Evolutionary conservation across 257 asterid species (phyloP), one percentile per base, ranked within the genome.

Genomic region (Petunia secreta): DNA sequence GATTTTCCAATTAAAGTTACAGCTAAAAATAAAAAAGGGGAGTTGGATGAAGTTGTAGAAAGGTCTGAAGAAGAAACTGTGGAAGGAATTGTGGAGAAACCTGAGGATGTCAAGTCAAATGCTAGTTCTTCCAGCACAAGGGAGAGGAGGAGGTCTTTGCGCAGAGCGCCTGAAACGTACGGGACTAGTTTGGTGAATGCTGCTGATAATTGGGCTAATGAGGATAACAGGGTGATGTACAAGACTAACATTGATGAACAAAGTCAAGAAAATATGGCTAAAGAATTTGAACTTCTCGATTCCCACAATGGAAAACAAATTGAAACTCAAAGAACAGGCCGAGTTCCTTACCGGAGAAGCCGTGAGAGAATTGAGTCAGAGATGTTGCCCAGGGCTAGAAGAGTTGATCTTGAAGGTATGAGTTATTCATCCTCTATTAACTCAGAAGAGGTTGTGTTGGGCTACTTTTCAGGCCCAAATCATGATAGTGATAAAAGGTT

Each of bases 1-100:
- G 62, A 11, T 67, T 36, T 66, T 80, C 81, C 44, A 68, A 79
- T 82, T 89, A 79, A 87, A 90, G 83, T 69, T 78, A 80, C 90
- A 93, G 97, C 91, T 80, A 88, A 86, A 84, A 88, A 85, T 86
- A 89, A 87, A 62, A 92, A 85, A 53, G 90, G 87, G 83, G 92
- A 87, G 84, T 82, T 84, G 88, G 92, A 92, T 77, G 65, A 85
- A 77, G 85, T 88, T 68, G 88, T 90, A 36, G 93, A 84, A 46
- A 91, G 83, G 84, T 87, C 91, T 64, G 92, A 86, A 50, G 93
- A 88, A 86, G 95, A 83, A 63, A 86, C 81, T 69, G 50, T 40
- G 54, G 90, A 75, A 75, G 87, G 82, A 83, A 77, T 76, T 68
- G 82, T 89, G 75, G 90, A 87, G 83, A 90, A 87, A 77, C 87